Conservation (phyloP, 208 protist genomes). For the Trypanosoma scelopori region DNA sequence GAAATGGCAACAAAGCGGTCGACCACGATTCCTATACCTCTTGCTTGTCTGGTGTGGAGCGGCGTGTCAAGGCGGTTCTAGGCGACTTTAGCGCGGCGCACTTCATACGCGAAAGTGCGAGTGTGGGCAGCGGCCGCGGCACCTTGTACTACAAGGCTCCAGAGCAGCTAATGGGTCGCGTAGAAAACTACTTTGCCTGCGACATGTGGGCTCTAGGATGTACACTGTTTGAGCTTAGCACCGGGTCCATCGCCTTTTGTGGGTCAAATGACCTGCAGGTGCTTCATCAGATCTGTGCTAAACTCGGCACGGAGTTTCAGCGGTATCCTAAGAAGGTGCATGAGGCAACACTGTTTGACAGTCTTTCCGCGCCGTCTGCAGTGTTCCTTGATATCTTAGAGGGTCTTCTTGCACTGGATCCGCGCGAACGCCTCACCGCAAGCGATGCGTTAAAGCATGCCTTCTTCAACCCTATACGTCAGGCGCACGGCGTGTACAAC, state of each 20-base stretch:
- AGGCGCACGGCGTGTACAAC: conserved; percentile 2
- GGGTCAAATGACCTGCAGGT: conserved; percentile 66
- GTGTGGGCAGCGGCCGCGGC: conserved; percentile 40
- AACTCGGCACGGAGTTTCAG: conserved; percentile 54
- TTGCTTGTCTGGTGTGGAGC: neutral
- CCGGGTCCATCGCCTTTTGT: conserved; percentile 49
- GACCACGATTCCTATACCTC: conserved; percentile 3
- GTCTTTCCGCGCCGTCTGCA: conserved; percentile 29
- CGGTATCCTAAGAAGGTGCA: conserved; percentile 37
- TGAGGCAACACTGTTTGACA: conserved; percentile 42
- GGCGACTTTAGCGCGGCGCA: conserved; percentile 81
- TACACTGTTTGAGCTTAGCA: conserved; percentile 70
- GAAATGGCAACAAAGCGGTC: conserved; percentile 5
- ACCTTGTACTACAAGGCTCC: conserved; percentile 82
- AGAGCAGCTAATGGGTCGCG: conserved; percentile 64
- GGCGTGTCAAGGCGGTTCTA: conserved; percentile 45
- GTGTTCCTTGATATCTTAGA: conserved; percentile 47
- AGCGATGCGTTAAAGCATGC: conserved; percentile 55
- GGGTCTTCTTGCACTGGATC: conserved; percentile 62
- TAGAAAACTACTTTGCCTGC: conserved; percentile 44
- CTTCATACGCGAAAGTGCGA: conserved; percentile 27
- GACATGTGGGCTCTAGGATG: conserved; percentile 83
- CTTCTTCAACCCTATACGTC: conserved; percentile 41
- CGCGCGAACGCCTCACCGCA: conserved; percentile 42
- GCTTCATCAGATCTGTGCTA: conserved; percentile 55